Conservation (phyloP, 176 grass and related monocot species). For the Ananas comosus region DNA sequence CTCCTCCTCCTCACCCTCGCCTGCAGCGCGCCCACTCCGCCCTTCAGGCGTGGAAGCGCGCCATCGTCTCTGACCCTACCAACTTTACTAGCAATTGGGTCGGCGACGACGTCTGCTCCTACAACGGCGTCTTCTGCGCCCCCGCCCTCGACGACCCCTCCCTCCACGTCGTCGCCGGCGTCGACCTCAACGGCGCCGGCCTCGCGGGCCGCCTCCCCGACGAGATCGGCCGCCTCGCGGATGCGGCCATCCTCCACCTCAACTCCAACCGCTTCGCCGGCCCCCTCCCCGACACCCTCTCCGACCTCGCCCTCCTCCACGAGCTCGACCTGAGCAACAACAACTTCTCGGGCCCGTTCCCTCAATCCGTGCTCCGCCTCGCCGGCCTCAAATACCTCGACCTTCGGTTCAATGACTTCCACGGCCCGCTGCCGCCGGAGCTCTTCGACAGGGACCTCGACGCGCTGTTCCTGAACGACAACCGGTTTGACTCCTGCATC, state of each 20-base stretch:
- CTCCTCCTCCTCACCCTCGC: conserved; percentile 5
- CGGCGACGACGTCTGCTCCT: conserved; percentile 39
- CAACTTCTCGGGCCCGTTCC: conserved; percentile 39
- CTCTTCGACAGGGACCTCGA: conserved; percentile 29
- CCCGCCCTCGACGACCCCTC: conserved; percentile 10
- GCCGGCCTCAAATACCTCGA: conserved; percentile 41
- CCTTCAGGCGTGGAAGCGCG: conserved; percentile 39
- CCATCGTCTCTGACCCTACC: conserved; percentile 53
- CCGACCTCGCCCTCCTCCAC: conserved; percentile 35
- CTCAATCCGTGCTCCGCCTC: conserved; percentile 12
- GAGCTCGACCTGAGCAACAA: conserved; percentile 78
- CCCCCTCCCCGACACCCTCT: conserved; percentile 27
- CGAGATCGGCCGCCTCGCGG: conserved; percentile 10
- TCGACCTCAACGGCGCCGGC: conserved; percentile 57
- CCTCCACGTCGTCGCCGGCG: conserved; percentile 26
- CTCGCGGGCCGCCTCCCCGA: conserved; percentile 34
- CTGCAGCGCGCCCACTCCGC: conserved; percentile 36
- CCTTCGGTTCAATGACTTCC: conserved; percentile 50
- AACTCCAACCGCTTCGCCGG: conserved; percentile 18
- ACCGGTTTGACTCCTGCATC: conserved; percentile 24
- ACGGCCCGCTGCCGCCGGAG: conserved; percentile 13
- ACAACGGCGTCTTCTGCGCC: conserved; percentile 51
- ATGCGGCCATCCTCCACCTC: conserved; percentile 14
- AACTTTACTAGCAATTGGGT: conserved; percentile 52
- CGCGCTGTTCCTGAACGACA: conserved; percentile 31